phyloP scores from a whole-genome alignment of 345 rosid genomes.

The Melastoma malabathricum region DNA sequence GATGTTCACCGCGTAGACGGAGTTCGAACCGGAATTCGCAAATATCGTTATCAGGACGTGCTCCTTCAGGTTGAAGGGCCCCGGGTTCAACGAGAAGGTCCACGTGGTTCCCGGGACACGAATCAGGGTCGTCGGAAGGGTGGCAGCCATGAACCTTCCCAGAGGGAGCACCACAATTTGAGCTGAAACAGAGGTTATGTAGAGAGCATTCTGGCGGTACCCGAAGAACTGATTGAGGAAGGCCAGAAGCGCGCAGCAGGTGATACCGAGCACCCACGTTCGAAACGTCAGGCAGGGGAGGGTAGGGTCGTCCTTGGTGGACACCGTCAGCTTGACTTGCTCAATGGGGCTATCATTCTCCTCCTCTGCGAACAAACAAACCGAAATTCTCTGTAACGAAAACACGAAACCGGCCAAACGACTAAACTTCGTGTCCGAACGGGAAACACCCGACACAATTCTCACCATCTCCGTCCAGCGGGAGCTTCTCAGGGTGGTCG shows the following conservation, averaged over 20 bases:
- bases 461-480: too few species aligned
- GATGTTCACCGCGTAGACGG: conserved; percentile 25
- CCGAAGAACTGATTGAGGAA: conserved; percentile 36
- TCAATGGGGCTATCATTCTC: conserved; percentile 32
- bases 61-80: conserved; percentile 47
- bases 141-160: conserved; percentile 27
- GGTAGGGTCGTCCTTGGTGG: conserved; percentile 29
- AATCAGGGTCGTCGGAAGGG: conserved; percentile 16
- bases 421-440: too few species aligned
- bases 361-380: conserved; percentile 23
- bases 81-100: conserved; percentile 38
- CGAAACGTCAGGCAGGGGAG: conserved; percentile 36
- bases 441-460: too few species aligned
- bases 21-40: conserved; percentile 27
- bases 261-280: conserved; percentile 31
- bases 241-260: conserved; percentile 19
- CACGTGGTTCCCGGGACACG: conserved; percentile 23
- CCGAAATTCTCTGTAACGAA: background rate
- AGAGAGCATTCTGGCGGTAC: conserved; percentile 25
- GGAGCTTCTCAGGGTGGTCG: too few species aligned
- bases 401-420: too few species aligned
- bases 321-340: conserved; percentile 33
- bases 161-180: conserved; percentile 28
- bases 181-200: conserved; percentile 25
- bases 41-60: conserved; percentile 45